A percentile compares a stretch with the other conserved stretches of the same genome.
These are phyloP conservation scores for Lodderomyces beijingensis DNA, from an alignment of 1,139 yeast species.

Conservation along the genomic window DNA sequence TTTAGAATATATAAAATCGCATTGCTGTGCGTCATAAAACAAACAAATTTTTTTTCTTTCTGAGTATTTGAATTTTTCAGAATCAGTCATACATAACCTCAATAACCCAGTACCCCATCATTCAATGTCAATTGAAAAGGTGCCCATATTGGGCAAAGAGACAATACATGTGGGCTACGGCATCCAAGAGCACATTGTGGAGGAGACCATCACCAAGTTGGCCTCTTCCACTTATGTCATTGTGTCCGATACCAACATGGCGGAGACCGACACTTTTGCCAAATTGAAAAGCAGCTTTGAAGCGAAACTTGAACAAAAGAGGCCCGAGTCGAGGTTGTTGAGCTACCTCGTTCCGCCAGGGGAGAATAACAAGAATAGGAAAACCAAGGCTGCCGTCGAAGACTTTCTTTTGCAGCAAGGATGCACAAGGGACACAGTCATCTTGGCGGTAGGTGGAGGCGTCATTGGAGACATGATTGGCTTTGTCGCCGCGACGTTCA, in stretches of 20 bases:
- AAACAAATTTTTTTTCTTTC: slow-evolving; percentile 1
- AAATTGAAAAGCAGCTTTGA: slow-evolving; percentile 34
- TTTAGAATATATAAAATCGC: slow-evolving; percentile 40
- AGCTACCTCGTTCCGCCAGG: slow-evolving; percentile 85
- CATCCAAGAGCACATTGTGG: slow-evolving; percentile 70
- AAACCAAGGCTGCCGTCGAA: slow-evolving; percentile 89
- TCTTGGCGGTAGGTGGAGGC: slow-evolving; percentile 97
- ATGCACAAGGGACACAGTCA: slow-evolving; percentile 94
- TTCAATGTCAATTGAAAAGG: slow-evolving; percentile 48
- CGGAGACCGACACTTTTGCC: slow-evolving; percentile 57
- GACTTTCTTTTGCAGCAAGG: slow-evolving; percentile 82
- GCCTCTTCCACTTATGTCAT: slow-evolving; percentile 89
- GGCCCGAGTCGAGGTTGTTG: slow-evolving; percentile 60
- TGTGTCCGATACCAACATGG: slow-evolving; percentile 82
- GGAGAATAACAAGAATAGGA: slow-evolving; percentile 83
- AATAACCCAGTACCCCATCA: slow-evolving; percentile 4
- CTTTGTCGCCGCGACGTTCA: slow-evolving; percentile 95
- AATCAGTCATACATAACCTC: too few relatives aligned
- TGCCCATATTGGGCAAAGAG: slow-evolving; percentile 74
- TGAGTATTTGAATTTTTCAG: slow-evolving; percentile 2
- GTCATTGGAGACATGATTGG: slow-evolving; percentile 99
- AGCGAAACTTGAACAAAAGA: slow-evolving; percentile 19
- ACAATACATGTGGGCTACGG: slow-evolving; percentile 89
- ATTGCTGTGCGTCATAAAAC: too few relatives aligned
- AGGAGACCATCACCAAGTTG: slow-evolving; percentile 57